Evolutionary conservation across 1,284 basidiomycete genomes (phyloP), one percentile per base, ranked within the genome.

Genomic region (Cerioporus squamosus): DNA sequence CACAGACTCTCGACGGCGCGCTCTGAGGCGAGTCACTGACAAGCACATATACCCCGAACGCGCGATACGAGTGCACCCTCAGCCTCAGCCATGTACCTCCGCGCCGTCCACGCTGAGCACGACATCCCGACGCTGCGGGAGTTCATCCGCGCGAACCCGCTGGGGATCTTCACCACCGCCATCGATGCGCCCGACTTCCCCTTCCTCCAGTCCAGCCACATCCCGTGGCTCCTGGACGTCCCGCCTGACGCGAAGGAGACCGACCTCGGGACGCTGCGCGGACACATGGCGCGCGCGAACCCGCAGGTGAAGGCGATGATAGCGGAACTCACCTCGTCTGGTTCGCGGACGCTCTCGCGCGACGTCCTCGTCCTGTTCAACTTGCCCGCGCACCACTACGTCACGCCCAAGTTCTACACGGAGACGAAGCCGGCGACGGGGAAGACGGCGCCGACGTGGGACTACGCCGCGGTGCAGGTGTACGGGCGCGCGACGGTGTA

Each of bases 91-190:
- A 80, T 81, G 78, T 76, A 79, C 66, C 71, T 81, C 42, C 75
- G 75, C 9, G 64, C 71, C 1, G 70, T 71, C 17, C 77, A 81
- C 69, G 72, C 75, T 43, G 78, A 78, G 58, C 68, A 68, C 50
- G 68, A 76, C 64, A 47, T 74, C 24, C 66, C 71, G 4, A 70
- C 69, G 1, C 70, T 79, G 5, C 74, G 72, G 49, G 56, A 53
- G 4, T 76, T 81, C 60, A 71, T 80, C 55, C 70, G 68, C n/a
- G 53, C 63, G 4, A 68, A 76, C 60, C 78, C 77, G 2, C 70
- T 79, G 0, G 79, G 78, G 0, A 66, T 77, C 20, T 65, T 80
- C 58, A 77, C 76, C 10, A 78, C 77, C 2, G 67, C 75, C 2
- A 73, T 78, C 63, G 61, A 68, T 2, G 68, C 70, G 18, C 53